A percentile compares a stretch with the other conserved stretches of the same genome.
Evolutionary conservation across 495 filamentous ascomycete species (phyloP).

Genomic region (Aspergillus asperescens): DNA sequence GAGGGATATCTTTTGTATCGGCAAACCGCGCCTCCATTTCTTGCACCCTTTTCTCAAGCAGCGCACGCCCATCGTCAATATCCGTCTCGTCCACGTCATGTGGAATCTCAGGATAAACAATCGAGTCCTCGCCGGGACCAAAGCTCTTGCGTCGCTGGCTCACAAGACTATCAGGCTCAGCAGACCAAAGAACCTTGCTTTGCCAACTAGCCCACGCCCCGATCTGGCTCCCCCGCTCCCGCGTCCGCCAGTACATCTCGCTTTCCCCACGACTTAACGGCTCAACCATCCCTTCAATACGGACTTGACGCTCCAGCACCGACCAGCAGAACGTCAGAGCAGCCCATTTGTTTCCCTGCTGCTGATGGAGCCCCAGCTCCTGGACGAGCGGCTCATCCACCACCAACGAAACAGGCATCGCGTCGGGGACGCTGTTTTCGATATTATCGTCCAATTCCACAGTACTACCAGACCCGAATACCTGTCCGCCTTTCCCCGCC

Average conservation of each 20-base stretch:
- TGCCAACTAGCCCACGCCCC: slow-evolving; percentile 93
- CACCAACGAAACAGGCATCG: slow-evolving; percentile 30
- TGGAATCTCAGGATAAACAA: slow-evolving; percentile 29
- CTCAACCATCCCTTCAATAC: slow-evolving; percentile 71
- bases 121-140: slow-evolving; percentile 31
- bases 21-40: slow-evolving; percentile 70
- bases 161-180: slow-evolving; percentile 24
- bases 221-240: slow-evolving; percentile 71
- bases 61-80: slow-evolving; percentile 55
- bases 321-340: slow-evolving; percentile 49
- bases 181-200: slow-evolving; percentile 60
- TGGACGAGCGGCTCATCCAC: slow-evolving; percentile 12
- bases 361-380: slow-evolving; percentile 6
- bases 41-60: slow-evolving; percentile 63
- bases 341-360: slow-evolving; percentile 39
- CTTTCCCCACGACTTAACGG: slow-evolving; percentile 67
- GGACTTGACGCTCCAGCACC: slow-evolving; percentile 75
- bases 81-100: slow-evolving; percentile 58
- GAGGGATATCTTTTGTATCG: slow-evolving; percentile 68
- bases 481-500: slow-evolving; percentile 42
- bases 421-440: slow-evolving; percentile 9
- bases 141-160: slow-evolving; percentile 31
- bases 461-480: slow-evolving; percentile 32
- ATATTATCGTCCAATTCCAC: not conserved
- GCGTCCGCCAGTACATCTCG: slow-evolving; percentile 81